Evolutionary conservation across 108 stramenopile genomes (phyloP).

Genomic region (Aurantiochytrium sp.): DNA sequence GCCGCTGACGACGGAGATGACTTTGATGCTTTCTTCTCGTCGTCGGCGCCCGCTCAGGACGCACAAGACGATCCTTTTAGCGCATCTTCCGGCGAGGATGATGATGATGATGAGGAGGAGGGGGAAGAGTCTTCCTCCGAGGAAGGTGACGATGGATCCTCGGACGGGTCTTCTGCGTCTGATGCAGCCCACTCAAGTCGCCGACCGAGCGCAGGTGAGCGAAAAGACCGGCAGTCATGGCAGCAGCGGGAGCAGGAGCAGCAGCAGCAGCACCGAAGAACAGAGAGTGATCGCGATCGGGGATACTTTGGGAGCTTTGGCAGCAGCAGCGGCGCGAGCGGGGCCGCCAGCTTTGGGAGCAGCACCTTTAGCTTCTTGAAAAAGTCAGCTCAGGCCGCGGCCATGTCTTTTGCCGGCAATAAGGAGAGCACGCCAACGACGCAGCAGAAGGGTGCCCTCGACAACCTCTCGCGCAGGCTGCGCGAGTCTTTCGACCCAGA

Average conservation of each 20-base stretch:
- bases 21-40: background rate
- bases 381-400: constrained; percentile 4
- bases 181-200: too few species aligned
- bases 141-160: background rate
- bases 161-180: too few species aligned
- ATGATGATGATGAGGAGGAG: background rate
- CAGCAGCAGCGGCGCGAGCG: background rate
- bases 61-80: background rate
- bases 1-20: background rate
- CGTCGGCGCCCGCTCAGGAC: background rate
- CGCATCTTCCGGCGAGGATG: background rate
- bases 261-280: too few species aligned
- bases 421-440: background rate
- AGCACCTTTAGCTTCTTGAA: background rate
- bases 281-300: too few species aligned
- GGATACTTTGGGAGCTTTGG: background rate
- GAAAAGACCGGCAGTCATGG: too few species aligned
- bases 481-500: background rate
- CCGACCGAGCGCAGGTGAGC: too few species aligned
- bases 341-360: background rate
- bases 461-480: background rate
- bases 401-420: background rate
- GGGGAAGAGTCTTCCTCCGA: background rate
- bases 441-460: constrained; percentile 1
- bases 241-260: too few species aligned